phyloP scores from a whole-genome alignment of 2,329 filamentous ascomycete genomes.

The Daldinia eschscholtzii region DNA sequence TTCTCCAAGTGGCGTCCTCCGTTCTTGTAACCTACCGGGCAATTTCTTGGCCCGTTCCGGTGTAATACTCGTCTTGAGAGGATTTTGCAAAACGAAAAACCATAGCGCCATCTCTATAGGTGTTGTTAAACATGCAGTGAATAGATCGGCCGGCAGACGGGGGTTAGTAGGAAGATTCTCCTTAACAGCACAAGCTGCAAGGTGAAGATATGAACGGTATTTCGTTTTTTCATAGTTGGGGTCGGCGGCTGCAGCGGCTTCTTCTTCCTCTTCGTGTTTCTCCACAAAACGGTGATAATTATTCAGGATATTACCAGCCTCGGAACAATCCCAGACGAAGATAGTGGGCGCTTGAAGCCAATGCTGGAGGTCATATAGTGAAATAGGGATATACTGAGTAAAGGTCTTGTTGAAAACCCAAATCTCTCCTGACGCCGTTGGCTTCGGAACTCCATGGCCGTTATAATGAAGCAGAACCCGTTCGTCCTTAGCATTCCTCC shows the following conservation, averaged over 20 bases:
- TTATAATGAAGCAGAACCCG: conserved; percentile 98
- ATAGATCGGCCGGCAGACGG: conserved; percentile 90
- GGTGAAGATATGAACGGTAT: conserved; percentile 80
- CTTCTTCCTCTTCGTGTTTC: conserved; percentile 92
- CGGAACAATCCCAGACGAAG: conserved; percentile 98
- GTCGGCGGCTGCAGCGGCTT: conserved; percentile 80
- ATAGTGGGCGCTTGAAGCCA: conserved; percentile 97
- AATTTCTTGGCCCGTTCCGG: conserved; percentile 89
- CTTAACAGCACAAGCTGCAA: conserved; percentile 90
- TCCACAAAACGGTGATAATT: conserved; percentile 96
- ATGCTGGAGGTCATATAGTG: conserved; percentile 91
- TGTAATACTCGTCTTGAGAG: conserved; percentile 74
- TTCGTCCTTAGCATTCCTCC: conserved; percentile 95
- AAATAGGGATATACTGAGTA: conserved; percentile 98
- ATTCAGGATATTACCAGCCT: conserved; percentile 92
- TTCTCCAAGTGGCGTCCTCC: conserved; percentile 92
- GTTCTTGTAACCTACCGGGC: conserved; percentile 90
- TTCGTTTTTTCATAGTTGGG: conserved; percentile 85
- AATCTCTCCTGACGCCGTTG: conserved; percentile 94
- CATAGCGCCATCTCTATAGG: conserved; percentile 97
- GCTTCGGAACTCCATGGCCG: conserved; percentile 95
- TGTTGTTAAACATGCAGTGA: conserved; percentile 95
- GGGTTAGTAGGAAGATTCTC: conserved; percentile 97
- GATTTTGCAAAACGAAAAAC: conserved; percentile 96
- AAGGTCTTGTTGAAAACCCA: conserved; percentile 99